These are phyloP conservation scores for Mucor circinelloides DNA, from an alignment of 371 early-diverging fungal genomes.

Conservation along the genomic window DNA sequence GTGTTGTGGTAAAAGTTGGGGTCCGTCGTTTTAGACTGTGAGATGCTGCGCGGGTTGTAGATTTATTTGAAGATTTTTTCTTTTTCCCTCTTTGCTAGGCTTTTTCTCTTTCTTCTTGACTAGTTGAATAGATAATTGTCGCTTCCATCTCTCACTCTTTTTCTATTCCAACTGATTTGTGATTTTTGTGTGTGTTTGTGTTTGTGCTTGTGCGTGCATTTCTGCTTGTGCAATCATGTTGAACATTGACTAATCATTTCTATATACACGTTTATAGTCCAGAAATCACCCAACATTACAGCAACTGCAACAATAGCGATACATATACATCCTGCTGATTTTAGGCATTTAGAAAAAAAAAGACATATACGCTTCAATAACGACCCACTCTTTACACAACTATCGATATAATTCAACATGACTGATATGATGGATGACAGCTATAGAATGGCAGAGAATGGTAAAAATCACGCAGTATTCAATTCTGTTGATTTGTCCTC, in stretches of 20 bases:
- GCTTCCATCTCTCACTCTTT: background rate
- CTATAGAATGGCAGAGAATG: constrained; percentile 47
- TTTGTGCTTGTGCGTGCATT: background rate
- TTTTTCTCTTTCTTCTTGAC: background rate
- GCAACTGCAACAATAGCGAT: background rate
- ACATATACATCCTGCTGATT: too few relatives aligned
- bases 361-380: background rate
- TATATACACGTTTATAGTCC: background rate
- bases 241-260: background rate
- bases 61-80: constrained; percentile 6
- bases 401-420: constrained; percentile 12
- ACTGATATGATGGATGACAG: constrained; percentile 48
- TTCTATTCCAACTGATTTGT: background rate
- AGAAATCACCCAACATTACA: background rate
- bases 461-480: constrained; percentile 15
- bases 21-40: background rate
- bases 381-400: background rate
- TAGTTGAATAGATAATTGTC: background rate
- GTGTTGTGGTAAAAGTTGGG: background rate
- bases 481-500: background rate
- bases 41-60: constrained; percentile 1
- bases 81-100: background rate
- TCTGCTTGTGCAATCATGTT: background rate
- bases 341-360: background rate
- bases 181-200: background rate